A percentile compares a stretch with the other conserved stretches of the same genome.
Evolutionary conservation across 2,329 filamentous ascomycete genomes (phyloP).

Genomic region (Calycina herbarum): DNA sequence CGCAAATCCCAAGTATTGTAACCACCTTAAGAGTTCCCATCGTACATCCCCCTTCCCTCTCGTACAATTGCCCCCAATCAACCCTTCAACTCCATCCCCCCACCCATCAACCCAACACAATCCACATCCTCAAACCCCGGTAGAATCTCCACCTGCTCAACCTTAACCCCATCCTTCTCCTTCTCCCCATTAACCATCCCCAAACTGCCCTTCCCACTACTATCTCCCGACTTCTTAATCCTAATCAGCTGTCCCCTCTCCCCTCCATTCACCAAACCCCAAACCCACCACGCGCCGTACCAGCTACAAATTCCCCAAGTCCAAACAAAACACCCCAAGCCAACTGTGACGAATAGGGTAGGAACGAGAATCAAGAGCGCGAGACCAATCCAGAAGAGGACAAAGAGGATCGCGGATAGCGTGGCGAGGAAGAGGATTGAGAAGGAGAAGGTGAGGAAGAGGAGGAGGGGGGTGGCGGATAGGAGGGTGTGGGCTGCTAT

Average conservation of each 20-base stretch:
- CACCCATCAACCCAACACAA: constrained; percentile 13
- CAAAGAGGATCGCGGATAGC: constrained; percentile 62
- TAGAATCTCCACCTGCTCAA: constrained; percentile 30
- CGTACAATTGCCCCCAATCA: background rate
- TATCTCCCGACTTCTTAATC: background rate
- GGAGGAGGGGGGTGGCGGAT: constrained; percentile 63
- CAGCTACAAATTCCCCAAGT: constrained; percentile 65
- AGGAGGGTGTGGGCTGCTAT: constrained; percentile 64
- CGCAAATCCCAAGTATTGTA: background rate
- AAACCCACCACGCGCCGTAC: constrained; percentile 55
- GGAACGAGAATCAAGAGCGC: constrained; percentile 69
- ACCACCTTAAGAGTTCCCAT: background rate
- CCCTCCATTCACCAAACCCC: background rate
- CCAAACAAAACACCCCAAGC: constrained; percentile 65
- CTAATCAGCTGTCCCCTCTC: background rate
- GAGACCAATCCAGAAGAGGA: constrained; percentile 65
- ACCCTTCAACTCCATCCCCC: constrained; percentile 6
- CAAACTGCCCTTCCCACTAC: background rate
- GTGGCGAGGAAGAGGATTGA: constrained; percentile 63
- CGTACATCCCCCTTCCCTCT: background rate
- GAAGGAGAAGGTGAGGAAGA: constrained; percentile 67
- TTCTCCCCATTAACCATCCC: constrained; percentile 1
- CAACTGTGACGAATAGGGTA: constrained; percentile 64
- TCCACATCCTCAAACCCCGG: constrained; percentile 13
- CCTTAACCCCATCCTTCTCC: background rate